A percentile compares a stretch with the other conserved stretches of the same genome.
Conservation (phyloP, 2,329 filamentous ascomycete genomes). For the Allantophomopsis lycopodina region DNA sequence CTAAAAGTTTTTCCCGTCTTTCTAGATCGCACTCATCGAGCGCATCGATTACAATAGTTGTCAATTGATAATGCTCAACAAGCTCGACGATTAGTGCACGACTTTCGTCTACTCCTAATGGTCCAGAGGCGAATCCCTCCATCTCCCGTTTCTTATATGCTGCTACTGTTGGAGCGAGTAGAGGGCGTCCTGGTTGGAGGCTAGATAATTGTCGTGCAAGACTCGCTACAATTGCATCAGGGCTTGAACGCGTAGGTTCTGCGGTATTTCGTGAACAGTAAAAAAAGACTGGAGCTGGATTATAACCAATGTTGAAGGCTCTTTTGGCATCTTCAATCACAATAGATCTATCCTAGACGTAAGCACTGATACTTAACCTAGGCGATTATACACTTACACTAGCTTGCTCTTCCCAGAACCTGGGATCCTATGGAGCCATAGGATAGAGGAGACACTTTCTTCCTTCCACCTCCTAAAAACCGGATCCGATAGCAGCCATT, state of each 20-base stretch:
- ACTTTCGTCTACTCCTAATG: constrained; percentile 5
- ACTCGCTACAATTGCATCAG: constrained; percentile 9
- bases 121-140: constrained; percentile 5
- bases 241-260: constrained; percentile 11
- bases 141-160: constrained; percentile 5
- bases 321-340: constrained; percentile 4
- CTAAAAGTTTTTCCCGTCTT: constrained; percentile 1
- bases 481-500: constrained; percentile 11
- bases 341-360: neutral
- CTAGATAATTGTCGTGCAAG: constrained; percentile 11
- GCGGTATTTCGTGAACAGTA: constrained; percentile 14
- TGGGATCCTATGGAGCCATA: constrained; percentile 20
- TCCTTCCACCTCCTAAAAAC: constrained; percentile 15
- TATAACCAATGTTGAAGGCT: neutral
- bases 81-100: neutral
- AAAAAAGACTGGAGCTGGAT: constrained; percentile 9
- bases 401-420: constrained; percentile 21
- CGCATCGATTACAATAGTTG: constrained; percentile 6
- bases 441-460: constrained; percentile 16
- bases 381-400: constrained; percentile 6
- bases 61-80: neutral
- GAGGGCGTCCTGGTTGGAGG: constrained; percentile 1
- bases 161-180: constrained; percentile 3
- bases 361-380: neutral
- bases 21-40: constrained; percentile 5